These are phyloP conservation scores for Grosmannia huntii DNA, from an alignment of 2,329 filamentous ascomycete genomes.

Conservation along the genomic window DNA sequence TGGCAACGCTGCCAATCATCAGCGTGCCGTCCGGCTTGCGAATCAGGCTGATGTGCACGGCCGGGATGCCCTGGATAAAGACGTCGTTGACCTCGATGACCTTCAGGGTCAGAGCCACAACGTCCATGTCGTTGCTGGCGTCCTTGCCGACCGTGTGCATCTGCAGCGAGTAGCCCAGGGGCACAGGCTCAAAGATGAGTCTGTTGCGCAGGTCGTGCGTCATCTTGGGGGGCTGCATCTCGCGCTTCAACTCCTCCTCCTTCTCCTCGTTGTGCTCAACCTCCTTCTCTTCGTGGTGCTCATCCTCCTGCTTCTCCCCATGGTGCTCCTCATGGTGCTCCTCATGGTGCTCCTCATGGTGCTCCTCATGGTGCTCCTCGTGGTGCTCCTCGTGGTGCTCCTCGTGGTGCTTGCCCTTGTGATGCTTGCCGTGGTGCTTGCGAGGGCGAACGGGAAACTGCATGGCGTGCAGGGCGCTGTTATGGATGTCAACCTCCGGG, in stretches of 20 bases:
- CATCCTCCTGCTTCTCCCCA: constrained; percentile 7
- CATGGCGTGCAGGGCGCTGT: constrained; percentile 29
- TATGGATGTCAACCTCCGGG: constrained; percentile 34
- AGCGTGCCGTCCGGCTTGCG: constrained; percentile 43
- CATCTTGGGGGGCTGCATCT: background rate
- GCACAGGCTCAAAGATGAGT: constrained; percentile 14
- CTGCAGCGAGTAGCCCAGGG: constrained; percentile 37
- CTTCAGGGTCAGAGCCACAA: constrained; percentile 42
- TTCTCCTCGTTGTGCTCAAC: background rate
- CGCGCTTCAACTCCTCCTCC: constrained; percentile 3
- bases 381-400: background rate
- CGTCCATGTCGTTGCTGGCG: constrained; percentile 35
- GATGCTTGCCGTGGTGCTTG: constrained; percentile 13
- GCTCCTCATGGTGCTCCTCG: background rate
- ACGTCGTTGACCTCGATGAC: constrained; percentile 46
- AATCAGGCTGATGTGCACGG: constrained; percentile 48
- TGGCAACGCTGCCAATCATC: constrained; percentile 36
- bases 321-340: too few species aligned
- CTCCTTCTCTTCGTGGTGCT: too few species aligned
- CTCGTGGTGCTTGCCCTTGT: constrained; percentile 8
- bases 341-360: constrained; percentile 1
- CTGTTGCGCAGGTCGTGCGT: background rate
- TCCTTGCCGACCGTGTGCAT: constrained; percentile 31
- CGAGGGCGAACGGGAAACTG: constrained; percentile 26
- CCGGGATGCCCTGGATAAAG: constrained; percentile 40